A percentile compares a stretch with the other conserved stretches of the same genome.
phyloP scores from a whole-genome alignment of 192 early-diverging fungal species.

The Gorgonomyces haynaldii region DNA sequence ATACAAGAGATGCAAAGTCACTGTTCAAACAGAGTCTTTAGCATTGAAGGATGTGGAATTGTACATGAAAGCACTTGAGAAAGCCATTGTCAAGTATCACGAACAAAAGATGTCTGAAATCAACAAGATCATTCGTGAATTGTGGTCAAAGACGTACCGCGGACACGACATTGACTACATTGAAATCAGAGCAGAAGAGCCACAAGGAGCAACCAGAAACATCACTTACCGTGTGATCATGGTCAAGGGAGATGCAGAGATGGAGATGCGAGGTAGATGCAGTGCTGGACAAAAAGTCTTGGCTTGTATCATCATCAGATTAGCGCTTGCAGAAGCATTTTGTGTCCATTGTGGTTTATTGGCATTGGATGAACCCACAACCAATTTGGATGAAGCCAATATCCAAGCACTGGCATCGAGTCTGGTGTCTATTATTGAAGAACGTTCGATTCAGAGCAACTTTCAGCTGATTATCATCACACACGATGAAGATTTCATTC shows the following conservation, averaged over 20 bases:
- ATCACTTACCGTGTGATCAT: conserved; percentile 92
- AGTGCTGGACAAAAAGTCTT: conserved; percentile 95
- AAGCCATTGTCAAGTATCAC: conserved; percentile 84
- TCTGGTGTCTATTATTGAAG: conserved; percentile 69
- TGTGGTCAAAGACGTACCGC: conserved; percentile 94
- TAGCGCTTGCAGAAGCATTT: conserved; percentile 93
- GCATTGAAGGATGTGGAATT: conserved; percentile 72
- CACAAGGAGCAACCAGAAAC: conserved; percentile 48
- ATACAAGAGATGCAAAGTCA: too few species aligned
- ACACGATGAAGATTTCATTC: conserved; percentile 94
- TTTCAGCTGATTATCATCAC: conserved; percentile 98
- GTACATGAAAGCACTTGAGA: conserved; percentile 70
- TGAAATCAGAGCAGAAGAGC: conserved; percentile 88
- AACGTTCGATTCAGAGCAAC: conserved; percentile 65
- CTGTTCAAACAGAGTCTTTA: too few species aligned
- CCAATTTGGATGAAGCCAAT: conserved; percentile 85
- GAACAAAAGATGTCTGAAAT: conserved; percentile 92
- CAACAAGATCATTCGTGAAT: conserved; percentile 89
- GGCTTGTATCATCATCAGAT: conserved; percentile 87
- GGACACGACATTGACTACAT: conserved; percentile 95
- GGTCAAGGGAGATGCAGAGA: conserved; percentile 67
- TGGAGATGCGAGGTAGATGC: conserved; percentile 93
- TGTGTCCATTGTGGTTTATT: conserved; percentile 85
- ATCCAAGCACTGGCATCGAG: conserved; percentile 74
- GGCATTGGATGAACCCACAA: conserved; percentile 95